Evolutionary conservation across 257 asterid species (phyloP), one percentile per base, ranked within the genome.

Genomic region (Rauvolfia tetraphylla): DNA sequence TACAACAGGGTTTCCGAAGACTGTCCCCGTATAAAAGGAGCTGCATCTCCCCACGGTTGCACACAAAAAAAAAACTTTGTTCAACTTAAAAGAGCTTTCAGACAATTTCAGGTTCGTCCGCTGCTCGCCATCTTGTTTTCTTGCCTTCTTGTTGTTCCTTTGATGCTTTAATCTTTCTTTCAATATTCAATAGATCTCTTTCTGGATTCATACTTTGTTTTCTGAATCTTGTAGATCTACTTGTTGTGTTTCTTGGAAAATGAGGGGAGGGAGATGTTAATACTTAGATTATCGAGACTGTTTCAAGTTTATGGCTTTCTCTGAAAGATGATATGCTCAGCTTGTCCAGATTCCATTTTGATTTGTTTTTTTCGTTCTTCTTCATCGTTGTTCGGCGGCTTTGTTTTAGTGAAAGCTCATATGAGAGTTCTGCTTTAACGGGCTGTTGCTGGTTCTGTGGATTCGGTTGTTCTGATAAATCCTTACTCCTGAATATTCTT

Each of bases 101-200:
- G n/a, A 58, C 78, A 42, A 41, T 74, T 59, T 58, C 71, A 74
- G 78, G 78, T 74, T 74, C 11, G 68, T 53, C 29, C 44, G 38
- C 38, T 1, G 12, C 68, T 36, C 39, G 9, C 41, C 25, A 8
- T 61, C 39, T 27, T n/a, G 13, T 27, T 7, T 73, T 38, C 17
- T 11, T 58, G 1, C 15, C 0, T 17, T 11, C 14, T 23, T 36
- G 15, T 22, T 34, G 36, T 42, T 42, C 8, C 23, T 27, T 25
- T 20, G 18, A 34, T 39, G 25, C 38, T 66, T 31, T 66, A 66
- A 66, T 66, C 17, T 66, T 59, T 9, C 11, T 6, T 8, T 27
- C 22, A 2, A 9, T 0, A 74, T 23, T 23, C 22, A 18, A 17
- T 27, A 29, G 59, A 56, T 73, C 38, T 36, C 7, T 7, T 25